A percentile compares a stretch with the other conserved stretches of the same genome.
Evolutionary conservation across 2,329 filamentous ascomycete species (phyloP).

Genomic region (Camillea tinctor): DNA sequence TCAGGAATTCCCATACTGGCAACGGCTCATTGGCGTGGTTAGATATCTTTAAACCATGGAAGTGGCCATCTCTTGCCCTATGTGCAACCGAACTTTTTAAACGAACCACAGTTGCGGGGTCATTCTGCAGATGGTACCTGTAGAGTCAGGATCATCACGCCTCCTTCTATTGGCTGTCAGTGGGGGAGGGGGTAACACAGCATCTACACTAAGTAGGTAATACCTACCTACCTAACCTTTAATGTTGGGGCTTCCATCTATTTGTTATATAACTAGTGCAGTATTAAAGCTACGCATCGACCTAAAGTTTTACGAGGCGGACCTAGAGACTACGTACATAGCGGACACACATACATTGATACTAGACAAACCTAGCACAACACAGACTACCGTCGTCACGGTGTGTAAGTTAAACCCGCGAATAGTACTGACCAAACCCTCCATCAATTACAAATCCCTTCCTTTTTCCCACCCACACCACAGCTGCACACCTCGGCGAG

Average conservation of each 20-base stretch:
- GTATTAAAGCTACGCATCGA: no score
- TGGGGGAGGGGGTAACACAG: background rate
- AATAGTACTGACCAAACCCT: no score
- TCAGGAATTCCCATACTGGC: background rate
- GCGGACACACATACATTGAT: no score
- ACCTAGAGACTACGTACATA: no score
- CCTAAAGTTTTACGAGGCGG: no score
- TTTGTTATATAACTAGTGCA: no score
- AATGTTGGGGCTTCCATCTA: no score
- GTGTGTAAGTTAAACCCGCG: no score
- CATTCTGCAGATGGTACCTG: background rate
- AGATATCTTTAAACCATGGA: background rate
- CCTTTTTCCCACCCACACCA: background rate
- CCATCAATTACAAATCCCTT: background rate
- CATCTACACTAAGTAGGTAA: no score
- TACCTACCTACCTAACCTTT: no score
- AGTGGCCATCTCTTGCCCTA: background rate
- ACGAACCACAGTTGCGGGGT: background rate
- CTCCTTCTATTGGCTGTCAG: background rate
- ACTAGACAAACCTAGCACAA: no score
- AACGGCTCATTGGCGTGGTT: background rate
- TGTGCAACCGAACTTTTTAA: background rate
- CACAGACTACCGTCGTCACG: no score
- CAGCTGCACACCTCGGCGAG: background rate
- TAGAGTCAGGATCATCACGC: background rate